These are phyloP conservation scores for Phallus indusiatus DNA, from an alignment of 768 basidiomycete species.

Conservation along the genomic window DNA sequence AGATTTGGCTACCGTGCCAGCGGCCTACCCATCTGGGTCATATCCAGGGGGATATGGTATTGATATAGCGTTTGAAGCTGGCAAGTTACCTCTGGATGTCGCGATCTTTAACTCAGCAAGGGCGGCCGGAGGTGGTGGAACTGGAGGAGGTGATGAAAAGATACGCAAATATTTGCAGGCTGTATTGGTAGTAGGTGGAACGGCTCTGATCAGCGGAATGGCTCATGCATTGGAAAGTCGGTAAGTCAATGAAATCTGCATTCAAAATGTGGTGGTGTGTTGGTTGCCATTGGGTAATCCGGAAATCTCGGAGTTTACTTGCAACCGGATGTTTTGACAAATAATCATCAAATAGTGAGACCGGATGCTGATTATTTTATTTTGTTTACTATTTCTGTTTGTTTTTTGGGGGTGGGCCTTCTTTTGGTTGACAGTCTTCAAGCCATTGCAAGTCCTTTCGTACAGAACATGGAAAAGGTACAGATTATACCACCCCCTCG, in stretches of 20 bases:
- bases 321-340: too few species aligned
- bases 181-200: slow-evolving; percentile 81
- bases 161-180: slow-evolving; percentile 83
- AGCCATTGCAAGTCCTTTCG: slow-evolving; percentile 75
- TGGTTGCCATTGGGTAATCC: too few species aligned
- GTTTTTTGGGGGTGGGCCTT: background rate
- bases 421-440: slow-evolving; percentile 30
- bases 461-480: slow-evolving; percentile 78
- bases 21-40: slow-evolving; percentile 6
- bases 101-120: slow-evolving; percentile 88
- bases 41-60: slow-evolving; percentile 29
- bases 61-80: slow-evolving; percentile 77
- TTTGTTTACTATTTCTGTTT: slow-evolving; percentile 9
- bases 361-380: too few species aligned
- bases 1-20: slow-evolving; percentile 1
- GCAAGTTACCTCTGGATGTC: slow-evolving; percentile 85
- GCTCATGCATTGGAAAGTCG: slow-evolving; percentile 82
- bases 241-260: slow-evolving; percentile 28
- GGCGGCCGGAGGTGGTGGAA: slow-evolving; percentile 43
- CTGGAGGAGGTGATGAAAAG: slow-evolving; percentile 59
- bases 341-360: too few species aligned
- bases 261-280: background rate
- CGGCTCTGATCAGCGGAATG: slow-evolving; percentile 72
- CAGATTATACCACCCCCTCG: slow-evolving; percentile 92
- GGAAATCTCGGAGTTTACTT: too few species aligned